Evolutionary conservation across 169 alveolate species (phyloP), one percentile per base, ranked within the genome.

Genomic region (Eimeria tenella): DNA sequence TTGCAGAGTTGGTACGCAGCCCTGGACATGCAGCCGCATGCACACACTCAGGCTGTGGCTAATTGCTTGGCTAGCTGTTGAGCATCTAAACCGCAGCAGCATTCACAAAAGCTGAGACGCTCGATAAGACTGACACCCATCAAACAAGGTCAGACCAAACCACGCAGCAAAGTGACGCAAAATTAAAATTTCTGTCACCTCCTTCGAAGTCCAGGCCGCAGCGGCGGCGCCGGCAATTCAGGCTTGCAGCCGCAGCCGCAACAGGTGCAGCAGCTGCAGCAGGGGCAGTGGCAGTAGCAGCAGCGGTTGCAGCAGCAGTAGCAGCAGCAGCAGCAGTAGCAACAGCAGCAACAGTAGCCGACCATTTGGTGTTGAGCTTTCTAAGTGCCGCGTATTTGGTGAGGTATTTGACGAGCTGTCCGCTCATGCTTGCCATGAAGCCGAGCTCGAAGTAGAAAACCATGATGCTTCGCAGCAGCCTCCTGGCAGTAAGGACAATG

Each of bases 401-500:
- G 10, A 91, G 74, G 91, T 79, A 91, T 42, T 81, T 77, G 53
- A 91, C 91, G 21, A 91, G 77, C 55, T 91, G 86, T 8, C 83
- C 77, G 55, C 52, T 91, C 86, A 81, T 79, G 86, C 74, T 91
- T 50, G 86, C 86, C 86, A 91, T 84, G 53, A 91, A 91, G 60
- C 94, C 91, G 62, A 91, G 82, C 86, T 89, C 94, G 65, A 89
- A 89, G 77, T 56, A 75, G 42, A 89, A 89, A n/a, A 89, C 74
- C 94, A 75, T 60, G n/a, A 58, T 55, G 19, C 88, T 81, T 23
- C 31, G 68, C 58, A 89, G 65, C 8, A 81, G 88, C 58, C 89
- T 88, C 25, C 94, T 75, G 19, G 71, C 82, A 1, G 94, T 49
- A 9, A 89, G 70, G 9, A 89, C 55, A 17, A 89, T 73, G 52